Evolutionary conservation across 768 basidiomycete species (phyloP).

Genomic region (Russula emetica): DNA sequence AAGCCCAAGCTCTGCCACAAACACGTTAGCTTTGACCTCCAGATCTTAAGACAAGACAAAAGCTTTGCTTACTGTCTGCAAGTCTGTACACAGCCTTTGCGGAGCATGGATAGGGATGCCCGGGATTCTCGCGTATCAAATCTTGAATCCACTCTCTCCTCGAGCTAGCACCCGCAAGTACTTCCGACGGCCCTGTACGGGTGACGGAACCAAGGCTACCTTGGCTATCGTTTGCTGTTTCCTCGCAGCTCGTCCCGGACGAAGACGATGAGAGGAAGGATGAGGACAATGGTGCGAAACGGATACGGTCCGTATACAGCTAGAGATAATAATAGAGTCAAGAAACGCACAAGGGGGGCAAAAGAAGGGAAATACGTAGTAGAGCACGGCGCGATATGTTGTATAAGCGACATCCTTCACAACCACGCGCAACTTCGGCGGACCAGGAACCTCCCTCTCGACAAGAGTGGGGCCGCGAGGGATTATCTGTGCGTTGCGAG

Average conservation of each 20-base stretch:
- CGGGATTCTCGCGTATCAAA: constrained; percentile 60
- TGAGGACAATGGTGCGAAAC: constrained; percentile 81
- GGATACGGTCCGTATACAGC: constrained; percentile 82
- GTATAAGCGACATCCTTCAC: constrained; percentile 56
- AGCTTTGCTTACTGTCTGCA: constrained; percentile 62
- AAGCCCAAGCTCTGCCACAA: constrained; percentile 58
- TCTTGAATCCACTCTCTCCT: constrained; percentile 68
- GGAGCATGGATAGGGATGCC: constrained; percentile 67
- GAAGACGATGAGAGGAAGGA: constrained; percentile 42
- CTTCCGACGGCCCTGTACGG: constrained; percentile 28
- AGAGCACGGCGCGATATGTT: constrained; percentile 64
- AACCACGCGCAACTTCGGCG: constrained; percentile 49
- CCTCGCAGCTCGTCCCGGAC: constrained; percentile 14
- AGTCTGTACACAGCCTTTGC: constrained; percentile 82
- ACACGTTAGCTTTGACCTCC: background rate
- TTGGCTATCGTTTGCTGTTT: constrained; percentile 38
- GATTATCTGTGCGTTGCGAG: constrained; percentile 21
- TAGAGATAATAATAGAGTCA: constrained; percentile 31
- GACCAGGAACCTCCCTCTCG: constrained; percentile 32
- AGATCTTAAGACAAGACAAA: background rate
- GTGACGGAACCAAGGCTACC: constrained; percentile 29
- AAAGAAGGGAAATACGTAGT: constrained; percentile 54
- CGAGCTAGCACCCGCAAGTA: constrained; percentile 31
- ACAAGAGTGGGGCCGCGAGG: background rate
- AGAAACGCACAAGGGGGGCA: background rate